Evolutionary conservation across 2,329 filamentous ascomycete genomes (phyloP).

Genomic region (Phaeosphaeriaceae sp.): DNA sequence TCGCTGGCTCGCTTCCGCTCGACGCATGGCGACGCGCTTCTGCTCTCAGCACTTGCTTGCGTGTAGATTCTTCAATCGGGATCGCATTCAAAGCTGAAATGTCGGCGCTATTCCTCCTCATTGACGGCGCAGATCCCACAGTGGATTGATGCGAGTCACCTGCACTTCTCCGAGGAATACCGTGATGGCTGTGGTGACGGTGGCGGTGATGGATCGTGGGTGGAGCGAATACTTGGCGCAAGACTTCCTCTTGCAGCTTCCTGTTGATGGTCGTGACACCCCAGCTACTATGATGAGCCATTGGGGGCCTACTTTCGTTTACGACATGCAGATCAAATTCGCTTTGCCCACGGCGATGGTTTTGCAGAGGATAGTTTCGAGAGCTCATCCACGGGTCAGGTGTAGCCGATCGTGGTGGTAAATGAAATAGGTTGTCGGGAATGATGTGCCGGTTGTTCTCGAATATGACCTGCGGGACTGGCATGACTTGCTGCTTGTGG

Average conservation of each 20-base stretch:
- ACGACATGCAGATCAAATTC: slow-evolving; percentile 33
- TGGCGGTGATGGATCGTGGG: slow-evolving; percentile 83
- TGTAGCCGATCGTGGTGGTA: slow-evolving; percentile 56
- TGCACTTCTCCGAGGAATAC: slow-evolving; percentile 56
- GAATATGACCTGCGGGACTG: slow-evolving; percentile 88
- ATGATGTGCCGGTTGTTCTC: slow-evolving; percentile 95
- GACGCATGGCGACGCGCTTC: slow-evolving; percentile 46
- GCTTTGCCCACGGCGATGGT: slow-evolving; percentile 46
- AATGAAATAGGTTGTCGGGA: slow-evolving; percentile 79
- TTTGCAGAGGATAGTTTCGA: slow-evolving; percentile 35
- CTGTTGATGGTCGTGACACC: slow-evolving; percentile 92
- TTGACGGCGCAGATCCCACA: slow-evolving; percentile 42
- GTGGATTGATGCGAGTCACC: slow-evolving; percentile 33
- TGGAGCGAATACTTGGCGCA: slow-evolving; percentile 89
- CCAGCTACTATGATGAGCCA: slow-evolving; percentile 69
- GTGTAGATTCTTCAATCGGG: slow-evolving; percentile 45
- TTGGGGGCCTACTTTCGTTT: slow-evolving; percentile 47
- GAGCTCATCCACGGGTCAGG: slow-evolving; percentile 43
- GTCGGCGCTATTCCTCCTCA: slow-evolving; percentile 49
- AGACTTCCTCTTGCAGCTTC: slow-evolving; percentile 84
- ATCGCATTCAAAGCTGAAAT: slow-evolving; percentile 36
- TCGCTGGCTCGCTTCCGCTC: slow-evolving; percentile 17
- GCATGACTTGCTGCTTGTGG: slow-evolving; percentile 77
- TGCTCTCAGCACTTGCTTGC: slow-evolving; percentile 52
- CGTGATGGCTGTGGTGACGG: slow-evolving; percentile 70